phyloP scores from a whole-genome alignment of 768 basidiomycete species.

The Melanogaster broomeanus region DNA sequence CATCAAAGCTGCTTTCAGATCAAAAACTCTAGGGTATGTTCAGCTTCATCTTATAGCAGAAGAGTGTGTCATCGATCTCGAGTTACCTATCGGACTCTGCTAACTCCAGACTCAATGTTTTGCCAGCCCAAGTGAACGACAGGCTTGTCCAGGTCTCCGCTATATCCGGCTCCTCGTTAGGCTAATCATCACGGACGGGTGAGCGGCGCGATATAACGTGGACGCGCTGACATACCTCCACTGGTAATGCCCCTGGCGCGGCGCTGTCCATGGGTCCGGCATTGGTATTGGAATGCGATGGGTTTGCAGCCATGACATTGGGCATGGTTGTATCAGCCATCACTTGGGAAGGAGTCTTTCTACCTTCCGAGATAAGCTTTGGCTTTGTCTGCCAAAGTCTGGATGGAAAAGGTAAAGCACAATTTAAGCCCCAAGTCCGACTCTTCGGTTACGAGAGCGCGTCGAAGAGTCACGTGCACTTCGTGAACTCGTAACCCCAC shows the following conservation, averaged over 20 bases:
- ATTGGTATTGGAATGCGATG: background rate
- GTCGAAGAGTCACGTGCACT: background rate
- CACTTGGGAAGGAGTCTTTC: background rate
- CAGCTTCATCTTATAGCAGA: background rate
- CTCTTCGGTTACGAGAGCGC: background rate
- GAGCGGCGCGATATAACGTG: background rate
- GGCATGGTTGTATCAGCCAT: background rate
- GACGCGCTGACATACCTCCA: conserved; percentile 3
- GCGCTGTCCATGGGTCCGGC: background rate
- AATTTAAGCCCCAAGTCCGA: background rate
- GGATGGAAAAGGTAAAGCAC: background rate
- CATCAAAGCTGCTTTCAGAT: conserved; percentile 70
- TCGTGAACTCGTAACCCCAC: too few relatives aligned
- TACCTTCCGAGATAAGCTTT: background rate
- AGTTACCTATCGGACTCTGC: conserved; percentile 77
- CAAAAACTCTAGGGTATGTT: conserved; percentile 62
- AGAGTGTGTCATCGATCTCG: background rate
- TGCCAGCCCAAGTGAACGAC: conserved; percentile 73
- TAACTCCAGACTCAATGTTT: conserved; percentile 61
- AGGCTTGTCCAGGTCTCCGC: conserved; percentile 54
- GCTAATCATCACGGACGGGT: background rate
- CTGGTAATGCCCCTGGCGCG: background rate
- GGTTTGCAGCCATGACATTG: background rate
- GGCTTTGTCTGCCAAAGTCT: too few relatives aligned
- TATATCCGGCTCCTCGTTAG: background rate